Percentiles rank a stretch among this genome's conserved stretches.
These are phyloP conservation scores for Papiliotrema fonsecae DNA, from an alignment of 1,284 basidiomycete genomes.

Conservation along the genomic window DNA sequence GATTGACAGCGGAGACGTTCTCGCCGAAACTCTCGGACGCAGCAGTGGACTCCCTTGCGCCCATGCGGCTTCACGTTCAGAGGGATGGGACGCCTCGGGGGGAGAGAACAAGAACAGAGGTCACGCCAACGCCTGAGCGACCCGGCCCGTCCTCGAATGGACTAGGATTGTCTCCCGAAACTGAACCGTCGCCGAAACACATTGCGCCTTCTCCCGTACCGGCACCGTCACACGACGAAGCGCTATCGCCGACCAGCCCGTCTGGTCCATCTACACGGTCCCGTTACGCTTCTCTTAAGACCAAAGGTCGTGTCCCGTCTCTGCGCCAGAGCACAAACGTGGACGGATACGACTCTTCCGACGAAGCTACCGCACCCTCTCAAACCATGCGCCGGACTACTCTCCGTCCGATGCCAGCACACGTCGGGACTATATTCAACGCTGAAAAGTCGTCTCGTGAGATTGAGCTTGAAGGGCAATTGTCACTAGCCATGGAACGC, in stretches of 20 bases:
- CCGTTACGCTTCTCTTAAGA: neutral
- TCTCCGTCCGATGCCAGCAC: constrained; percentile 4
- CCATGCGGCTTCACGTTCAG: too few species aligned
- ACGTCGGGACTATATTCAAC: constrained; percentile 4
- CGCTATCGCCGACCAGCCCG: too few species aligned
- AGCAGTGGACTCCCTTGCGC: too few species aligned
- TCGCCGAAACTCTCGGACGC: too few species aligned
- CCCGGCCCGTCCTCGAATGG: constrained; percentile 2
- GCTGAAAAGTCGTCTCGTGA: constrained; percentile 8
- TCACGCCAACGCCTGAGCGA: constrained; percentile 25
- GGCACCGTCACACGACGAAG: neutral
- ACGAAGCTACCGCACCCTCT: constrained; percentile 1
- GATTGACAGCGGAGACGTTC: neutral
- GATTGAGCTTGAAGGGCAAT: constrained; percentile 16
- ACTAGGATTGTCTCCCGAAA: constrained; percentile 6
- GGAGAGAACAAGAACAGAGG: constrained; percentile 5
- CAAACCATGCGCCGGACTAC: constrained; percentile 16
- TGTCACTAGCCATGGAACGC: constrained; percentile 14
- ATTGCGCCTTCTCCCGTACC: neutral
- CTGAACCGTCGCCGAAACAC: constrained; percentile 6
- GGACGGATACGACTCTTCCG: constrained; percentile 1
- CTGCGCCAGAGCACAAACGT: neutral
- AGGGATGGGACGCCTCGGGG: neutral
- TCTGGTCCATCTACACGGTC: too few species aligned
- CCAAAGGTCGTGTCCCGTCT: neutral